Percentiles rank a stretch among this genome's conserved stretches.
Evolutionary conservation across 176 grass and related monocot species (phyloP).

Genomic region (Puya raimondii): DNA sequence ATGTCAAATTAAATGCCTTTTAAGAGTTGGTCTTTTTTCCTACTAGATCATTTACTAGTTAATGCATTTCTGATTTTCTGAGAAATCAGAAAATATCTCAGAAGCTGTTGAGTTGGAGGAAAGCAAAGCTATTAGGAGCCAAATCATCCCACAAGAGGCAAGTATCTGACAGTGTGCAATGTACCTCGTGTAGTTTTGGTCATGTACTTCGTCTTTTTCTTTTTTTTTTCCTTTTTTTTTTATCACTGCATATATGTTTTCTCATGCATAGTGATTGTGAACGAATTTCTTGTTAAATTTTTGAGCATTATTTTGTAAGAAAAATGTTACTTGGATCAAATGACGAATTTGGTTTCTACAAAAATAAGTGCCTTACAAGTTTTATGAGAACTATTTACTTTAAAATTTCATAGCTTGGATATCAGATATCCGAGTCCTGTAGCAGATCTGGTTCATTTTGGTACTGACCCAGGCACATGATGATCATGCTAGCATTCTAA

Average conservation of each 20-base stretch:
- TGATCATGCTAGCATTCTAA: no score
- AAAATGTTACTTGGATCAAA: no score
- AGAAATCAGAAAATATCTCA: constrained; percentile 2
- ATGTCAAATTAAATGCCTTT: neutral
- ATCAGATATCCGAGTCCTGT: no score
- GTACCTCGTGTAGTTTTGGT: neutral
- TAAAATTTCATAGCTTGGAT: no score
- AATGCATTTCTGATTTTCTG: neutral
- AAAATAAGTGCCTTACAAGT: no score
- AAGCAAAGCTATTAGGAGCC: neutral
- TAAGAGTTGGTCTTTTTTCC: neutral
- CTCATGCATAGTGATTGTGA: no score
- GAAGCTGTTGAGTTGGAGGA: constrained; percentile 5
- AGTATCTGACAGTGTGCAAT: constrained; percentile 4
- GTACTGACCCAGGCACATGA: no score
- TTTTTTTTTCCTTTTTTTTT: neutral
- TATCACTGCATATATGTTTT: neutral
- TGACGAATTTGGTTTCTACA: no score
- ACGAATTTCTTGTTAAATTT: no score
- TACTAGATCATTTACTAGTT: neutral
- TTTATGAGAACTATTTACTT: no score
- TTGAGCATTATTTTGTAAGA: no score
- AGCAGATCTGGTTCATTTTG: no score
- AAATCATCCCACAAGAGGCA: constrained; percentile 3
- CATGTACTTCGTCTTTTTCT: neutral